A percentile compares a stretch with the other conserved stretches of the same genome.
phyloP scores from a whole-genome alignment of 176 grass and related monocot species.

The Carex scoparia region DNA sequence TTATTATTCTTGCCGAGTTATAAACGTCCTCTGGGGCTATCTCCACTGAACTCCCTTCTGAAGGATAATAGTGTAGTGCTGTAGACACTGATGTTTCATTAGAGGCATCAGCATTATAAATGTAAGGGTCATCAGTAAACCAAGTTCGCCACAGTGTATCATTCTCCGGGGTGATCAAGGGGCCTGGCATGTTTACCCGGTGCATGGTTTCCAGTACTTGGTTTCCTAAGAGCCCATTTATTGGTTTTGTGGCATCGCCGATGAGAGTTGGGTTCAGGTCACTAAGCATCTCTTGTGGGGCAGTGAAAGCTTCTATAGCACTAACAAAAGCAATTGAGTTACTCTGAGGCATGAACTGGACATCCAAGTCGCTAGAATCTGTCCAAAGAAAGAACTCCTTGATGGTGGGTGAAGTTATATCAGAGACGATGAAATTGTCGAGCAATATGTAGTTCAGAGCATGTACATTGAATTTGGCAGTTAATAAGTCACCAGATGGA shows the following conservation, averaged over 20 bases:
- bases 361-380: not conserved
- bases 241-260: not conserved
- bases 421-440: slow-evolving; percentile 28
- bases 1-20: slow-evolving; percentile 31
- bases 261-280: not conserved
- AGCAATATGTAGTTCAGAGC: slow-evolving; percentile 34
- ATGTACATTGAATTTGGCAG: slow-evolving; percentile 37
- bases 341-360: slow-evolving; percentile 20
- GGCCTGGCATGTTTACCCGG: slow-evolving; percentile 41
- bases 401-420: slow-evolving; percentile 19
- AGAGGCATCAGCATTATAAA: not conserved
- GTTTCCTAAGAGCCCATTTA: too few relatives aligned
- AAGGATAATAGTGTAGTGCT: not conserved
- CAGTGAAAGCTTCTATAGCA: slow-evolving; percentile 50
- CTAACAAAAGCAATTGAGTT: slow-evolving; percentile 35
- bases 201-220: slow-evolving; percentile 25
- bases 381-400: slow-evolving; percentile 65
- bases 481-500: slow-evolving; percentile 2
- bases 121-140: slow-evolving; percentile 31
- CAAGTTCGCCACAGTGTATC: slow-evolving; percentile 56
- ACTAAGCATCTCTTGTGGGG: slow-evolving; percentile 24
- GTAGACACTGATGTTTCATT: not conserved
- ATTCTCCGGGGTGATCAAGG: slow-evolving; percentile 15
- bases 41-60: not conserved
- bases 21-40: slow-evolving; percentile 52